Evolutionary conservation across 495 filamentous ascomycete genomes (phyloP).

Genomic region (Lepidopterella palustris): DNA sequence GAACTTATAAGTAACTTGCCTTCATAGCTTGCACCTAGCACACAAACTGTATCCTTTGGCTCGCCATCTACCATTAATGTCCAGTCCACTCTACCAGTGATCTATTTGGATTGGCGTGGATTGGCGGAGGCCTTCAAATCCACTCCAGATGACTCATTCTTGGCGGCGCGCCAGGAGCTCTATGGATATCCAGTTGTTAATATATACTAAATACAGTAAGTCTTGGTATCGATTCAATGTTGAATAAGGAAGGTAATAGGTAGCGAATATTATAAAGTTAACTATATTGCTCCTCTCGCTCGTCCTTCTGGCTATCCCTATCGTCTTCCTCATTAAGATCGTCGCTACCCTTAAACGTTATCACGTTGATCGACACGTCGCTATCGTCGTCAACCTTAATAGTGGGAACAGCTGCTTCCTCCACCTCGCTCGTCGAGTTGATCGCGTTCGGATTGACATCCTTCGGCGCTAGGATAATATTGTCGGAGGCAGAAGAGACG

Average conservation of each 20-base stretch:
- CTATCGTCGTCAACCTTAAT: not conserved
- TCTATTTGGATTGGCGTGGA: not conserved
- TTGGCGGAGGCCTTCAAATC: not conserved
- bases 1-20: no score
- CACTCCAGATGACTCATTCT: not conserved
- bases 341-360: not conserved
- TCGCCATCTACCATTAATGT: no score
- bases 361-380: not conserved
- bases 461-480: not conserved
- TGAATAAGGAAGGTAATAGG: not conserved
- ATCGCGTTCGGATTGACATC: not conserved
- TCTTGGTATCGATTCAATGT: not conserved
- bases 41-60: no score
- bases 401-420: not conserved
- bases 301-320: no score
- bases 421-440: not conserved
- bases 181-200: not conserved
- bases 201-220: not conserved
- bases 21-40: no score
- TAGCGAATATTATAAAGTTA: not conserved
- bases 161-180: not conserved
- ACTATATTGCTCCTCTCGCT: not conserved
- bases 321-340: not conserved
- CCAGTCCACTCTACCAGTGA: no score
- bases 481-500: not conserved